Evolutionary conservation across 495 filamentous ascomycete genomes (phyloP), one percentile per base, ranked within the genome.

Genomic region (Talaromyces stipitatus): DNA sequence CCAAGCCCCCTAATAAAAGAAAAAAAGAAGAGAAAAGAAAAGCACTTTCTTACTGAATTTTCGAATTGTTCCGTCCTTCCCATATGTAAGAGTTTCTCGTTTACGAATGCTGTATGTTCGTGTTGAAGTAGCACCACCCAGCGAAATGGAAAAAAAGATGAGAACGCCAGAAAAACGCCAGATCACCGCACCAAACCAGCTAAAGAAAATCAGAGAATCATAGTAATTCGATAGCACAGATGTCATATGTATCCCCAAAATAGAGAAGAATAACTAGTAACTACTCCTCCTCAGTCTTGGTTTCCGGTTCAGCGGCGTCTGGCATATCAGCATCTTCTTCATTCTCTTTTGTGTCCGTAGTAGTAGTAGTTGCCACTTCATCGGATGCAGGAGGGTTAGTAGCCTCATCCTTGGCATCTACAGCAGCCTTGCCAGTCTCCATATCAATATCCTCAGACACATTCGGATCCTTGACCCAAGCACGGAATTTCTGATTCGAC

Each of bases 401-500:
- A 38, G 59, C 60, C 2, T 67, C 58, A 6, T 59, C 55, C 11
- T 41, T 47, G 3, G 63, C 33, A 1, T 26, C 62, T 10, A 54
- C 57, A 4, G 59, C 57, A 45, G 54, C 23, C 4, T 66, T 50
- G 3, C 30, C 52, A 28, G 62, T 58, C 11, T 28, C 60, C 51
- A 41, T 54, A 2, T 68, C 63, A 12, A 41, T 29, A 27, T 36
- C 43, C 8, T 33, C 45, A 41, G 53, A 4, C 33, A 20, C 58
- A 56, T 46, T 54, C 1, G 66, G 55, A 1, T 71, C 73, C 50
- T 71, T 67, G 50, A 78, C 54, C 72, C 71, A 76, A 4, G 69
- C 70, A 6, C 72, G 73, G 70, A 83, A 90, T 3, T 78, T 78
- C 59, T 82, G 75, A 58, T 89, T 90, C 18, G 75, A 77, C 59